Evolutionary conservation across 345 rosid species (phyloP).

Genomic region (Dovyalis caffra): DNA sequence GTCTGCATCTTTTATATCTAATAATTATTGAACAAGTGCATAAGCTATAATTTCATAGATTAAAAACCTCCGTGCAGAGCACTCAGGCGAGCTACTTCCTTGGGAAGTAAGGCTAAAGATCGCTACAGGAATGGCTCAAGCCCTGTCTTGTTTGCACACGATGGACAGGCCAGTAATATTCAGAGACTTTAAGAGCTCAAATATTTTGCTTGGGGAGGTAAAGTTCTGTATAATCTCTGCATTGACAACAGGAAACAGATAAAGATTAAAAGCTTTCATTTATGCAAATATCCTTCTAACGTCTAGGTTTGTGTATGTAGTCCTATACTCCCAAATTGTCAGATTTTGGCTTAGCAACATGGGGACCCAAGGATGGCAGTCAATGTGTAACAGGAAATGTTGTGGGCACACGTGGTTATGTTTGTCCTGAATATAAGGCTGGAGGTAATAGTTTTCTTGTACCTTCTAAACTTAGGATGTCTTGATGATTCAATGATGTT

Average conservation of each 20-base stretch:
- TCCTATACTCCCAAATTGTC: not conserved
- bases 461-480: not conserved
- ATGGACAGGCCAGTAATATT: not conserved
- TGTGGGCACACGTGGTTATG: not conserved
- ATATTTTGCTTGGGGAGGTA: constrained; percentile 13
- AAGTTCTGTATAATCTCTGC: no score
- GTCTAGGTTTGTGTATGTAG: not conserved
- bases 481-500: not conserved
- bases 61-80: constrained; percentile 6
- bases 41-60: no score
- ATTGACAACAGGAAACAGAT: no score
- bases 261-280: no score
- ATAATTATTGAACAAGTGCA: no score
- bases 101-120: constrained; percentile 10
- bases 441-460: not conserved
- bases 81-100: not conserved
- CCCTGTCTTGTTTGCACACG: constrained; percentile 1
- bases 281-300: no score
- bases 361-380: not conserved
- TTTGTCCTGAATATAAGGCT: not conserved
- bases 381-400: not conserved
- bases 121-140: constrained; percentile 8
- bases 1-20: no score
- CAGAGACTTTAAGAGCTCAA: constrained; percentile 19
- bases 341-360: constrained; percentile 9